These are phyloP conservation scores for Boletus edulis DNA, from an alignment of 768 basidiomycete species.

Conservation along the genomic window DNA sequence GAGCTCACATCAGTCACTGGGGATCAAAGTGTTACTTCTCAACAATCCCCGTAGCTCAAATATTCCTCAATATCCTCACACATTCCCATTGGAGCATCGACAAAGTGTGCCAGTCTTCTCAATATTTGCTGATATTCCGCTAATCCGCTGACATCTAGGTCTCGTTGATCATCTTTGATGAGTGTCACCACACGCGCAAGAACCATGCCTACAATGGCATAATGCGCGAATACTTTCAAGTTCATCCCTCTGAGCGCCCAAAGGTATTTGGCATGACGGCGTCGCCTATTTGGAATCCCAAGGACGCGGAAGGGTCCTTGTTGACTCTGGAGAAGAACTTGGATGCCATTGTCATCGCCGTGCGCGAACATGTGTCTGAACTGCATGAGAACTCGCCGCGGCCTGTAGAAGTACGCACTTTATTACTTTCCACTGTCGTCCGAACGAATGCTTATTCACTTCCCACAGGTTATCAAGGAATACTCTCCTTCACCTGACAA, in stretches of 20 bases:
- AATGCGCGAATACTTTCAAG: slow-evolving; percentile 56
- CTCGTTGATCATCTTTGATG: slow-evolving; percentile 55
- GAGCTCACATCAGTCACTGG: slow-evolving; percentile 13
- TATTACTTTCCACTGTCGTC: neutral
- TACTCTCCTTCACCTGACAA: slow-evolving; percentile 50
- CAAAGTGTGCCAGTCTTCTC: slow-evolving; percentile 37
- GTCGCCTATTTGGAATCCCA: slow-evolving; percentile 82
- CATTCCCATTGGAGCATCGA: slow-evolving; percentile 81
- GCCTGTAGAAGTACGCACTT: slow-evolving; percentile 56
- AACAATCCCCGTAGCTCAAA: slow-evolving; percentile 54
- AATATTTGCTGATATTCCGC: neutral
- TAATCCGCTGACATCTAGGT: slow-evolving; percentile 36
- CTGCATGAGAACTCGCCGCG: slow-evolving; percentile 58
- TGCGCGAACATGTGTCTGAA: slow-evolving; percentile 67
- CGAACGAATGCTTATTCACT: neutral
- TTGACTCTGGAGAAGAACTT: slow-evolving; percentile 64
- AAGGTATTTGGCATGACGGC: slow-evolving; percentile 95
- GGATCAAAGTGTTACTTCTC: neutral
- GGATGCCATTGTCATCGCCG: slow-evolving; percentile 72
- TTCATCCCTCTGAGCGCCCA: slow-evolving; percentile 46
- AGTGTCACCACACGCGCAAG: slow-evolving; percentile 56
- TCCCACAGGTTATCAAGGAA: slow-evolving; percentile 51
- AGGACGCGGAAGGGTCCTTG: slow-evolving; percentile 63
- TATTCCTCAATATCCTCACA: slow-evolving; percentile 74
- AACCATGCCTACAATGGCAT: slow-evolving; percentile 58